A percentile compares a stretch with the other conserved stretches of the same genome.
phyloP scores from a whole-genome alignment of 139 green algal species.

The Chlorella sp. region DNA sequence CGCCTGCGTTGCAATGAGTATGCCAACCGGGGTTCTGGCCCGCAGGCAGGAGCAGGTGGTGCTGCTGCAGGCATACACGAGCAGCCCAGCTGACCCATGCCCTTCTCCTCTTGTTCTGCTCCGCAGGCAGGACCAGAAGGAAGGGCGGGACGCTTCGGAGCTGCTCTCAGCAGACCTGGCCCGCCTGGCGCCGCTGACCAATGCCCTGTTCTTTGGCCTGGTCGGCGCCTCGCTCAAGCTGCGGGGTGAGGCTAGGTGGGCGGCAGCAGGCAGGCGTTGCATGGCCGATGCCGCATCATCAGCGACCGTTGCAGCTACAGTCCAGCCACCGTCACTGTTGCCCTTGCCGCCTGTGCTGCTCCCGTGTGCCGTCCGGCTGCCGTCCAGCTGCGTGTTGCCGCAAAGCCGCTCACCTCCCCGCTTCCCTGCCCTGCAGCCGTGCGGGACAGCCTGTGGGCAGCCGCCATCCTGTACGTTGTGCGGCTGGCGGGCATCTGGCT shows the following conservation, averaged over 20 bases:
- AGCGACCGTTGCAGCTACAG: too few relatives aligned
- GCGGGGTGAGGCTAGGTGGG: slow-evolving; percentile 10
- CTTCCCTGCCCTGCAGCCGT: slow-evolving; percentile 56
- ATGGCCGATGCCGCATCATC: too few relatives aligned
- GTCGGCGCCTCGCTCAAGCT: slow-evolving; percentile 80
- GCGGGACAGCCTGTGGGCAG: slow-evolving; percentile 63
- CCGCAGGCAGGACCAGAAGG: slow-evolving; percentile 16
- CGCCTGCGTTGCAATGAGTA: too few relatives aligned
- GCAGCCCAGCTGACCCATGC: not conserved
- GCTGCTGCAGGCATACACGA: too few relatives aligned
- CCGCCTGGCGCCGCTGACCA: slow-evolving; percentile 69
- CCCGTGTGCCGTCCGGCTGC: too few relatives aligned
- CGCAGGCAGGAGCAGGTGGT: too few relatives aligned
- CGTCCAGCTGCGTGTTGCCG: not conserved
- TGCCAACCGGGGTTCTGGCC: too few relatives aligned
- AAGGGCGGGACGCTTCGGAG: slow-evolving; percentile 45
- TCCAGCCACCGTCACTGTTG: not conserved
- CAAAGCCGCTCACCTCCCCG: not conserved
- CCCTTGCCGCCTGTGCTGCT: not conserved
- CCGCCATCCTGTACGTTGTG: slow-evolving; percentile 58
- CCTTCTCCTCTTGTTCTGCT: not conserved
- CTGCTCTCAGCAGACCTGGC: slow-evolving; percentile 55
- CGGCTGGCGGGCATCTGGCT: slow-evolving; percentile 69
- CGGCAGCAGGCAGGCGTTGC: not conserved
- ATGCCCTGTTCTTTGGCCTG: slow-evolving; percentile 88